A percentile compares a stretch with the other conserved stretches of the same genome.
Evolutionary conservation across 805 yeast genomes (phyloP).

Genomic region (Teunomyces funiuensis): DNA sequence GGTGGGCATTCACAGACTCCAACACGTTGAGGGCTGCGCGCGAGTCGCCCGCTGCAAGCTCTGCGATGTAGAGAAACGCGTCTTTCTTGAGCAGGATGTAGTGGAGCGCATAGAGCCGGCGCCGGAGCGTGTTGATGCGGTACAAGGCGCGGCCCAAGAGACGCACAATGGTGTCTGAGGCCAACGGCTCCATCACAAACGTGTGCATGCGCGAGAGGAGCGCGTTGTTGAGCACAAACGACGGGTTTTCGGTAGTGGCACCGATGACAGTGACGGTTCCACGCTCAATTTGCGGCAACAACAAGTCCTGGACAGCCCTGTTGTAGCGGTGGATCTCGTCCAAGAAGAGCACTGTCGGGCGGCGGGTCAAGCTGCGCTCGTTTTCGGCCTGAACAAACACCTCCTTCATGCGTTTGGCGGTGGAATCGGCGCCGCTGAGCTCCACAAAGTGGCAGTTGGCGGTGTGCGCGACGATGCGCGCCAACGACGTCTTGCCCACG

Average conservation of each 20-base stretch:
- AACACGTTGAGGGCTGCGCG: conserved; percentile 77
- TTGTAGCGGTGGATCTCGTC: conserved; percentile 48
- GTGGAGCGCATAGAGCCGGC: conserved; percentile 48
- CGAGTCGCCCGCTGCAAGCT: conserved; percentile 84
- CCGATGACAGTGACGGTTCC: conserved; percentile 42
- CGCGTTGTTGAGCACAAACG: conserved; percentile 43
- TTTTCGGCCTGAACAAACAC: conserved; percentile 37
- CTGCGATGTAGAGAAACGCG: conserved; percentile 66
- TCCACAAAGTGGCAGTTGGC: conserved; percentile 36
- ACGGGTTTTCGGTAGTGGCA: conserved; percentile 65
- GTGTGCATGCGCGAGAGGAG: conserved; percentile 45
- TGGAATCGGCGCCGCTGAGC: conserved; percentile 40
- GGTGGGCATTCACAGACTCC: conserved; percentile 67
- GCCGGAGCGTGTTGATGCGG: conserved; percentile 59
- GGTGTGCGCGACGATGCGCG: conserved; percentile 36
- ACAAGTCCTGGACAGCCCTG: conserved; percentile 42
- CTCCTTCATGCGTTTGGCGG: conserved; percentile 35
- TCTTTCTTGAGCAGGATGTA: conserved; percentile 54
- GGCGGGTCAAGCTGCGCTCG: conserved; percentile 33
- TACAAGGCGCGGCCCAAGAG: conserved; percentile 37
- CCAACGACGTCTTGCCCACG: conserved; percentile 44
- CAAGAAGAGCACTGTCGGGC: conserved; percentile 33
- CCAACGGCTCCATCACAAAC: conserved; percentile 42
- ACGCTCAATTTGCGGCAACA: conserved; percentile 42
- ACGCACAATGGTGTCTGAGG: conserved; percentile 30